phyloP scores from a whole-genome alignment of 1,284 basidiomycete genomes.

The Ustilago shanxiensis region DNA sequence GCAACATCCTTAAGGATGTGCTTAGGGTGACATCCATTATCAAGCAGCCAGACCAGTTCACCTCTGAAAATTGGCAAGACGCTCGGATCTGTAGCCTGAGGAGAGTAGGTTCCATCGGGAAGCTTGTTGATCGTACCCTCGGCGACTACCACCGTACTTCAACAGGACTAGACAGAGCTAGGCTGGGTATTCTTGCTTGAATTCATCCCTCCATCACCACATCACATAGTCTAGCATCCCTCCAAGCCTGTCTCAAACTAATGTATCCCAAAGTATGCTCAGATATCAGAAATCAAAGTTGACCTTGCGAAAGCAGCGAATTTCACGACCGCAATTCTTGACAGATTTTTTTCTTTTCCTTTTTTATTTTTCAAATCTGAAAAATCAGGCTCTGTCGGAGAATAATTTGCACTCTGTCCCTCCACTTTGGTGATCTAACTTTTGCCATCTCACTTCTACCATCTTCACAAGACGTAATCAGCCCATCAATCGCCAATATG shows the following conservation, averaged over 20 bases:
- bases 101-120: neutral
- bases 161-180: neutral
- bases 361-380: too few species aligned
- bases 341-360: too few species aligned
- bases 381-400: neutral
- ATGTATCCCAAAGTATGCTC: too few species aligned
- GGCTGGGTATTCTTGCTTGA: too few species aligned
- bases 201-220: too few species aligned
- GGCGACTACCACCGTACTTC: neutral
- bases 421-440: neutral
- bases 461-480: neutral
- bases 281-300: too few species aligned
- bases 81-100: neutral
- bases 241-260: too few species aligned
- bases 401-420: neutral
- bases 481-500: slow-evolving; percentile 11
- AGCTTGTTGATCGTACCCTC: neutral
- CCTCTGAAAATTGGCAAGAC: neutral
- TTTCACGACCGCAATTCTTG: too few species aligned
- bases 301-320: too few species aligned
- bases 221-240: too few species aligned
- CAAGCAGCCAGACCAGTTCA: neutral
- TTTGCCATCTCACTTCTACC: neutral
- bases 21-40: slow-evolving; percentile 8
- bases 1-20: slow-evolving; percentile 15